Base-by-base conservation (phyloP, 2,329 filamentous ascomycete species). In the Lecanosticta acicola region DNA sequence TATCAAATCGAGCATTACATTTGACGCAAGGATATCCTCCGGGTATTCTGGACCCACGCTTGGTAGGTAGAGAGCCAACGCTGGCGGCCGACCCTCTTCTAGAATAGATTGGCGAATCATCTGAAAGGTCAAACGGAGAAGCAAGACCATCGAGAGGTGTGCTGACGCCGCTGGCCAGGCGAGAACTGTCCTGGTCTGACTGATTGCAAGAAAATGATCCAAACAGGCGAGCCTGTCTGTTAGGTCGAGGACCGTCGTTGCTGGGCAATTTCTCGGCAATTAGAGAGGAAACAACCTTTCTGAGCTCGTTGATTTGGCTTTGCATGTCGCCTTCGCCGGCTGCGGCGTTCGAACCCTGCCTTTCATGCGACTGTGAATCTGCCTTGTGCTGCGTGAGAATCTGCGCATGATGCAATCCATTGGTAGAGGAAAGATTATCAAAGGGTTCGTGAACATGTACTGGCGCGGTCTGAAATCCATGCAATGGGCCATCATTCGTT, bases 1-100 rank as follows among this genome's bases (percentile, higher is more conserved):
- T 26, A 14, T 46, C 43, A 38, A 46, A 46, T 4, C 16, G 16
- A 8, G 37, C 19, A 24, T 26, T 17, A 19, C 43, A 46, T 36
- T 41, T 36, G 14, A 17, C 19, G 24, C 43, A 46, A 8, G 16
- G 26, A 14, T 46, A 46, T 11, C 43, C 43, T 3, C 32, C 32
- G 7, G 38, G 29, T 35, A 46, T 29, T 1, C 43, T 36, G 4
- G 26, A 19, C 21, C 29, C 29, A 8, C 39, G 39, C 16, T 34
- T 37, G 35, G 9, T 19, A 9, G 35, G 17, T 3, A 19, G 11
- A 5, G 35, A 19, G 4, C 5, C 13, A 4, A 34, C 17, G 17
- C 17, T 16, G 5, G 32, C 32, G 5, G 32, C 32, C 4, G 32
- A 34, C n/a, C 13, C 17, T 19, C 35, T 37, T 16, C 35, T n/a